Conservation (phyloP, 139 green algal species). For the Astrephomene gubernaculifera region DNA sequence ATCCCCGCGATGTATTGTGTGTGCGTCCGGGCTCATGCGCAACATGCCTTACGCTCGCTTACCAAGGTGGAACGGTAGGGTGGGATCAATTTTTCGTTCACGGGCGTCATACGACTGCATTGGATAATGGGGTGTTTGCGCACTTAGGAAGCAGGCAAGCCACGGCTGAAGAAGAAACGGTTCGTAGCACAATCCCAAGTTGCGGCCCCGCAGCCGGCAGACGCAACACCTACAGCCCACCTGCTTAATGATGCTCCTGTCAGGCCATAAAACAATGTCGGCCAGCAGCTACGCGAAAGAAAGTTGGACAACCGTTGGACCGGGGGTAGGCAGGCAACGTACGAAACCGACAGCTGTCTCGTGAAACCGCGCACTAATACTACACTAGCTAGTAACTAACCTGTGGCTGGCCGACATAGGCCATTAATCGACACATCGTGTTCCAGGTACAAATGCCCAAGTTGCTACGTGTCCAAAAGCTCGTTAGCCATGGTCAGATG, state of each 20-base stretch:
- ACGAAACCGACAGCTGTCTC: too few relatives aligned
- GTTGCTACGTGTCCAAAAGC: background rate
- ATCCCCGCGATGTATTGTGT: too few relatives aligned
- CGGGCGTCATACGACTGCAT: constrained; percentile 84
- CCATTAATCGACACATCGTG: constrained; percentile 93
- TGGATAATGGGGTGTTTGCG: too few relatives aligned
- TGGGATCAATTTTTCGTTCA: constrained; percentile 84
- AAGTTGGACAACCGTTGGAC: background rate
- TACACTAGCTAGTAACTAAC: background rate
- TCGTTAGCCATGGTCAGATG: too few relatives aligned
- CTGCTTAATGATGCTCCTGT: constrained; percentile 95
- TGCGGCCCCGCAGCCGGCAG: too few relatives aligned
- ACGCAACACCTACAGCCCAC: too few relatives aligned
- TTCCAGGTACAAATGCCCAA: background rate
- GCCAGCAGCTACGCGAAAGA: constrained; percentile 68
- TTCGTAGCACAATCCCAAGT: too few relatives aligned
- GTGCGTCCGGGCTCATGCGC: too few relatives aligned
- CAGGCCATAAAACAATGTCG: constrained; percentile 85
- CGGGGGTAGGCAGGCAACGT: background rate
- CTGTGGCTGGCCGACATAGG: constrained; percentile 78
- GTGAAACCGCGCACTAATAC: too few relatives aligned
- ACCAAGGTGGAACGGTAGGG: constrained; percentile 74
- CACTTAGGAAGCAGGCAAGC: too few relatives aligned
- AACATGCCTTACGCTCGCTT: background rate
- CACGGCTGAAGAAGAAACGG: too few relatives aligned